Evolutionary conservation across 106 monocot genomes (phyloP), one percentile per base, ranked within the genome.

Genomic region (Platanthera zijinensis): DNA sequence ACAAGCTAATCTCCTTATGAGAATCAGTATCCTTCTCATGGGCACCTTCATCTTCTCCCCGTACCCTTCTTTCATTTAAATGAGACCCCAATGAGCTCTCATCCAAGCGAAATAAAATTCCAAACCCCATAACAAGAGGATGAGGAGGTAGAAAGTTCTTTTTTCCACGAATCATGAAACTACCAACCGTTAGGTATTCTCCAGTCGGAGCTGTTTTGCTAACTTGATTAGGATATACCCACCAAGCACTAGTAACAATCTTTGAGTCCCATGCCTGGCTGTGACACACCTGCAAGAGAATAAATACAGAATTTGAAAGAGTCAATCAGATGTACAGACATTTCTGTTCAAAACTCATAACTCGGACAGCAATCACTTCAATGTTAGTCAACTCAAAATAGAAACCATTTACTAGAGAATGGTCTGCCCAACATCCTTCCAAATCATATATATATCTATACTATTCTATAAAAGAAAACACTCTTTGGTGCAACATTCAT

Each of bases 211-310:
- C 99, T 73, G 99, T 99, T 84, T 99, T 99, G 79, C 94, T 99
- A 50, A 99, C 99, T 90, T 99, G 99, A 84, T 99, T 85, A 57
- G 99, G 91, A 71, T 99, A 92, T n/a, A 99, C 99, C 99, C 99
- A 99, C 99, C 99, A 99, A 71, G 99, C 99, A 85, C 99, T 99
- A 57, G 99, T 99, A 72, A 99, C 99, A 71, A 99, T 94, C 70
- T 99, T 99, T 18, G 99, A 99, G 59, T 94, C 86, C 99, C 99
- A 99, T 48, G 99, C 99, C 71, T 99, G 87, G 74, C 99, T 99
- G 75, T 94, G 91, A 76, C 99, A 99, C 19, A 99, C 99, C 99
- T 99, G 80, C 8, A 78, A 77, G 80, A 30, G 17, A 47, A 6
- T 49, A 70, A 12, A 9, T 52, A 21, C 54, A 50, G 22, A 48